phyloP scores from a whole-genome alignment of 345 rosid genomes.

The Reutealis trisperma region DNA sequence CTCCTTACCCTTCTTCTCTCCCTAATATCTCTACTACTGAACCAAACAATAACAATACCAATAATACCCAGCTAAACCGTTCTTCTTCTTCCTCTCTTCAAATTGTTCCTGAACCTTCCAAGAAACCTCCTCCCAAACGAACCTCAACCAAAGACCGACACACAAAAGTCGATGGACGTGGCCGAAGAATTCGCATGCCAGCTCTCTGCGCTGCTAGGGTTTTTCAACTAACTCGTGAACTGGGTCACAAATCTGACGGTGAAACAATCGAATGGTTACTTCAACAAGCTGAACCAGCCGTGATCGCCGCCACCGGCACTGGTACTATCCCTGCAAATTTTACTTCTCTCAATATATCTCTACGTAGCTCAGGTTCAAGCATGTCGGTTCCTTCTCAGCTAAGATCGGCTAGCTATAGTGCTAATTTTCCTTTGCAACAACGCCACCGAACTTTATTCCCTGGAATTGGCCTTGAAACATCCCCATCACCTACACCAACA shows the following conservation, averaged over 20 bases:
- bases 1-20: constrained; percentile 52
- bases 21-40: constrained; percentile 36
- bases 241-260: constrained; percentile 94
- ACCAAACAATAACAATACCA: constrained; percentile 19
- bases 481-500: constrained; percentile 43
- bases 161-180: constrained; percentile 95
- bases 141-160: constrained; percentile 93
- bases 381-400: constrained; percentile 87
- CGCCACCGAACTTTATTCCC: constrained; percentile 59
- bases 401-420: constrained; percentile 59
- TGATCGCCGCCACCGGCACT: constrained; percentile 96
- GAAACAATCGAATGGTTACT: constrained; percentile 98
- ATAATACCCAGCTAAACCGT: constrained; percentile 26
- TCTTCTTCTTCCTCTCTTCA: constrained; percentile 40
- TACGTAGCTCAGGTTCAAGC: constrained; percentile 86
- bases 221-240: constrained; percentile 87
- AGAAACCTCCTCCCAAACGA: constrained; percentile 76
- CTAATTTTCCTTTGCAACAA: constrained; percentile 56
- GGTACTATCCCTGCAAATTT: constrained; percentile 98
- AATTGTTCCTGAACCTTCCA: constrained; percentile 40
- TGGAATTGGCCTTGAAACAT: constrained; percentile 46
- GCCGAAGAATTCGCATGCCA: constrained; percentile 96
- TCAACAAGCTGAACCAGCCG: constrained; percentile 97
- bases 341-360: constrained; percentile 86
- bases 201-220: constrained; percentile 99